These are phyloP conservation scores for Parascedosporium putredinis DNA, from an alignment of 2,329 filamentous ascomycete species.

Conservation along the genomic window DNA sequence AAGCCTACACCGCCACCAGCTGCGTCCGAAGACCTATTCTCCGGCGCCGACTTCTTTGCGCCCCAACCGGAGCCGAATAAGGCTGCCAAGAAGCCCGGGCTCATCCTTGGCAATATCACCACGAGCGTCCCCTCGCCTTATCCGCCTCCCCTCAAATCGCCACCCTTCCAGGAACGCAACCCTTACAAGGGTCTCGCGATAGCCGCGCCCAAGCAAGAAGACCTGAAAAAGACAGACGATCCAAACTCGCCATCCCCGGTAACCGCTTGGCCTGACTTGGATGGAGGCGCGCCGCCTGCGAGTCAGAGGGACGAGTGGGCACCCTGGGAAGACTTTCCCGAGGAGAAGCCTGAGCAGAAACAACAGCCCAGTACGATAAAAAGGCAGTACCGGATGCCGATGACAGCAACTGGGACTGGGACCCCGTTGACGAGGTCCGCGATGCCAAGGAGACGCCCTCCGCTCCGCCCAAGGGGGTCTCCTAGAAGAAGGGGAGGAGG, in stretches of 20 bases:
- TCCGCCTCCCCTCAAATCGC: conserved; percentile 38
- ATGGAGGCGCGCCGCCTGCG: conserved; percentile 14
- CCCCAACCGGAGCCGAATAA: background rate
- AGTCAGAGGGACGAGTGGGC: conserved; percentile 37
- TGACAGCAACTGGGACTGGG: conserved; percentile 45
- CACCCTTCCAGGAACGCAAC: conserved; percentile 42
- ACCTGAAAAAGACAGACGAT: conserved; percentile 23
- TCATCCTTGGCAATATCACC: conserved; percentile 23
- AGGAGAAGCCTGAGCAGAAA: conserved; percentile 4
- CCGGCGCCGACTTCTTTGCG: conserved; percentile 21
- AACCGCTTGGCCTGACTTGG: conserved; percentile 34
- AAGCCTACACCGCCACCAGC: conserved; percentile 12
- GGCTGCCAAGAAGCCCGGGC: conserved; percentile 17
- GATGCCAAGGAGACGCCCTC: conserved; percentile 13
- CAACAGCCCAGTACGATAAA: conserved; percentile 12
- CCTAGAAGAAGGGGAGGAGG: background rate
- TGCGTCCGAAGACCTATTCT: conserved; percentile 31
- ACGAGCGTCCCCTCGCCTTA: conserved; percentile 23
- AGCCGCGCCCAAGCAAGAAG: conserved; percentile 27
- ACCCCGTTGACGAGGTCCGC: conserved; percentile 25
- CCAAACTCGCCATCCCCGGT: conserved; percentile 27
- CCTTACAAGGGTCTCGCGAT: conserved; percentile 39
- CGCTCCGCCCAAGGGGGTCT: background rate
- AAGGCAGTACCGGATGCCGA: conserved; percentile 13
- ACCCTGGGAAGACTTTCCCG: conserved; percentile 34